Conservation (phyloP, 371 early-diverging fungal species). For the Mortierella sp. region DNA sequence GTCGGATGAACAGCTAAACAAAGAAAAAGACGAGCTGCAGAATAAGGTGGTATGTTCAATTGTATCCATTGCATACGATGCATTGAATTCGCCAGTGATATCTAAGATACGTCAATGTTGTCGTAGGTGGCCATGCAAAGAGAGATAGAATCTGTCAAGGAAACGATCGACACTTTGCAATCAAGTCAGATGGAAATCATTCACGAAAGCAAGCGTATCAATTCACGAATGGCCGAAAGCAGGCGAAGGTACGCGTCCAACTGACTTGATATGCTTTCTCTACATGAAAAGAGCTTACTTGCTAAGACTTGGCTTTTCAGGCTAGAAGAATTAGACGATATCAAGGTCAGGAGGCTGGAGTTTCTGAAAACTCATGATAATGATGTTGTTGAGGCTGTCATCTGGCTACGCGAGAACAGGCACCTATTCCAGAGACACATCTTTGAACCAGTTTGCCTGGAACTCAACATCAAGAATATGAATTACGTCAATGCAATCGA, state of each 20-base stretch:
- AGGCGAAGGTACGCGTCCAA: constrained; percentile 20
- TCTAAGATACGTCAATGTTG: neutral
- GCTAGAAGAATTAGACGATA: constrained; percentile 66
- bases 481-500: constrained; percentile 76
- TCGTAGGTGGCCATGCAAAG: constrained; percentile 14
- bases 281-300: neutral
- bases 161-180: constrained; percentile 25
- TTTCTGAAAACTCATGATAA: constrained; percentile 55
- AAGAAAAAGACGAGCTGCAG: constrained; percentile 17
- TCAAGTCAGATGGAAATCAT: constrained; percentile 28
- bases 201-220: constrained; percentile 6
- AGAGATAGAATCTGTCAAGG: constrained; percentile 11
- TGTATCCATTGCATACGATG: too few relatives aligned
- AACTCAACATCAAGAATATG: constrained; percentile 72
- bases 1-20: constrained; percentile 20
- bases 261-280: neutral
- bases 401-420: constrained; percentile 75
- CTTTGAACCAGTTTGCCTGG: constrained; percentile 77
- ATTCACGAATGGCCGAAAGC: constrained; percentile 10
- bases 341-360: constrained; percentile 58
- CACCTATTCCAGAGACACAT: constrained; percentile 73
- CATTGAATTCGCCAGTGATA: neutral
- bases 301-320: constrained; percentile 31
- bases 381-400: constrained; percentile 67
- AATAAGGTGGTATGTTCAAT: constrained; percentile 4